These are phyloP conservation scores for Phaeosphaeriaceae sp. DNA, from an alignment of 2,329 filamentous ascomycete species.

Conservation along the genomic window DNA sequence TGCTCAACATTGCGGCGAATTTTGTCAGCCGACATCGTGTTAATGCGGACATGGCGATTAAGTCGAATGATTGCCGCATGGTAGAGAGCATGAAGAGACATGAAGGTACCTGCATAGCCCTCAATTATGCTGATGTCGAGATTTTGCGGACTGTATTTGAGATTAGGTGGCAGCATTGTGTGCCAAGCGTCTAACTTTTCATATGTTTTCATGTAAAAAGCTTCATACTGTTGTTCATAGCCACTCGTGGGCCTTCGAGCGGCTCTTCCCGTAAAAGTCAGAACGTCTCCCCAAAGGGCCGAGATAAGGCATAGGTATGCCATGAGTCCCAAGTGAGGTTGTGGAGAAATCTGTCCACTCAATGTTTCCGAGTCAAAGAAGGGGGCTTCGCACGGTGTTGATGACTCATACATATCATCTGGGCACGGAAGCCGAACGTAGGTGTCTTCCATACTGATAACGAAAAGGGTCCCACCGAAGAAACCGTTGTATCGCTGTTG, in stretches of 20 bases:
- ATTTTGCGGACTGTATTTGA: conserved; percentile 63
- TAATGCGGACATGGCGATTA: conserved; percentile 61
- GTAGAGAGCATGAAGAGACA: conserved; percentile 71
- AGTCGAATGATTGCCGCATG: conserved; percentile 69
- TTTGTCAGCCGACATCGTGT: conserved; percentile 33
- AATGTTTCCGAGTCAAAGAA: conserved; percentile 64
- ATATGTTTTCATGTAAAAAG: conserved; percentile 60
- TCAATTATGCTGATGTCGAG: conserved; percentile 61
- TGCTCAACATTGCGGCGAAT: conserved; percentile 41
- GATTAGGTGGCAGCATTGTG: conserved; percentile 60
- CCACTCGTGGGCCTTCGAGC: conserved; percentile 52
- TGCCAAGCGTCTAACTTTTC: conserved; percentile 65
- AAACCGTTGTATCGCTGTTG: conserved; percentile 65
- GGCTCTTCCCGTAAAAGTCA: conserved; percentile 64
- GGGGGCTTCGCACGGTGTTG: conserved; percentile 63
- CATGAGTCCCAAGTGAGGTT: conserved; percentile 56
- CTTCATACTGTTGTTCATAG: conserved; percentile 56
- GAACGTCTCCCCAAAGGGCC: conserved; percentile 70
- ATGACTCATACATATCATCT: conserved; percentile 66
- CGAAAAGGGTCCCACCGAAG: conserved; percentile 57
- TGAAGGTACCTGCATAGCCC: conserved; percentile 64
- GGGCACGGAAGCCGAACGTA: conserved; percentile 71
- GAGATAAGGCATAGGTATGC: conserved; percentile 68
- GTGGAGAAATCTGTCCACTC: conserved; percentile 36
- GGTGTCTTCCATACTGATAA: conserved; percentile 68